Base-by-base conservation (phyloP, 2,329 filamentous ascomycete species). In the Clonostachys solani region DNA sequence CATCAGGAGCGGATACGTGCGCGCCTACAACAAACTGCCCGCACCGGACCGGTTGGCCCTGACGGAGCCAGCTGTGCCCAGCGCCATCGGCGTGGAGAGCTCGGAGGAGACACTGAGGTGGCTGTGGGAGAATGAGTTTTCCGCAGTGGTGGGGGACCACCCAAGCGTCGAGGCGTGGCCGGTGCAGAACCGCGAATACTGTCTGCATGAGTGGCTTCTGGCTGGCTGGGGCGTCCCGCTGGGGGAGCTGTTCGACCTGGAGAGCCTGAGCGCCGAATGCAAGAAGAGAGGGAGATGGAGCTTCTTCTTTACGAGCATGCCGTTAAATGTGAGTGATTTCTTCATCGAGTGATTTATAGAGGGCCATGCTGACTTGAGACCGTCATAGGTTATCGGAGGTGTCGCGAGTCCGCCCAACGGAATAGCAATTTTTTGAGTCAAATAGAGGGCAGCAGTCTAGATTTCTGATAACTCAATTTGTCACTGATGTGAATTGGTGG, bases 121-220 rank as follows among this genome's bases (percentile, higher is more conserved):
- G 79, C 63, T 83, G 16, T 83, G 79, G 78, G 73, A 81, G 46
- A 68, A 74, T 6, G 48, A 44, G 13, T 81, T 84, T 52, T 64
- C 77, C 0, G 80, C 80, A 2, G 71, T 82, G 0, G 80, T 73
- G 0, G 77, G 78, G 3, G 80, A 84, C 49, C 70, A 72, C 43
- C 74, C 78, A 0, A 51, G 59, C 6, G 75, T 79, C 50, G 80
- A 83, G 54, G 73, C 73, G 4, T 76, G 72, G 54, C 70, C 72
- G 8, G 56, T 65, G 33, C 48, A 66, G 43, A 57, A 64, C 29
- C 46, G 57, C 36, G 48, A 65, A 54, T 60, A 50, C 37, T 56
- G 50, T 40, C 49, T 67, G 4, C 74, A 77, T 46, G 70, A 76
- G 51, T 74, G 66, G 62, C 51, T 74, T 12, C 57, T 77, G 2